Evolutionary conservation across 2,329 filamentous ascomycete species (phyloP).

Genomic region (Exophiala sideris): DNA sequence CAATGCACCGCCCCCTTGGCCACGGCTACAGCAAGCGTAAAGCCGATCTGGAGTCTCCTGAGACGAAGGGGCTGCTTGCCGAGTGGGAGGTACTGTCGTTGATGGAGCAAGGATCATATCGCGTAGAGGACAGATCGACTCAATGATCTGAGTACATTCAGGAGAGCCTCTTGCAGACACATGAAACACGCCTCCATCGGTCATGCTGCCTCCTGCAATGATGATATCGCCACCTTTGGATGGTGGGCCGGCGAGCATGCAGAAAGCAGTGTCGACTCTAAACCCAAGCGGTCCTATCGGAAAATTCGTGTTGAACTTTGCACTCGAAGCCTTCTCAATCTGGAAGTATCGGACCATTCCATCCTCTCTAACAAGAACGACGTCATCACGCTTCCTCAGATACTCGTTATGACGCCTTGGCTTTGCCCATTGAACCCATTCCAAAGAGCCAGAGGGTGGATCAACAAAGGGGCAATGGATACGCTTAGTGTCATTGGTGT

Average conservation of each 20-base stretch:
- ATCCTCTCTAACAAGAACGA: slow-evolving; percentile 86
- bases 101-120: slow-evolving; percentile 36
- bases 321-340: slow-evolving; percentile 51
- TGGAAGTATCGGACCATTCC: slow-evolving; percentile 73
- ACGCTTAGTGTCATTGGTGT: slow-evolving; percentile 26
- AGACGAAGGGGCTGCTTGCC: neutral
- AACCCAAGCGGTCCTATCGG: slow-evolving; percentile 54
- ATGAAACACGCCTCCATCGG: slow-evolving; percentile 72
- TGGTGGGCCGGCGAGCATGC: slow-evolving; percentile 49
- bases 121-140: slow-evolving; percentile 57
- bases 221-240: slow-evolving; percentile 69
- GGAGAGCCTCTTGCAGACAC: slow-evolving; percentile 58
- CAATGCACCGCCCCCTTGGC: slow-evolving; percentile 54
- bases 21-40: slow-evolving; percentile 30
- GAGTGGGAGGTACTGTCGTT: neutral
- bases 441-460: slow-evolving; percentile 32
- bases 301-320: slow-evolving; percentile 52
- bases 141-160: slow-evolving; percentile 58
- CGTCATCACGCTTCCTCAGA: slow-evolving; percentile 65
- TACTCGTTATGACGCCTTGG: slow-evolving; percentile 65
- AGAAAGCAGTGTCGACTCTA: slow-evolving; percentile 77
- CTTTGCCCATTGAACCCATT: slow-evolving; percentile 80
- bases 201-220: slow-evolving; percentile 72
- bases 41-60: slow-evolving; percentile 11
- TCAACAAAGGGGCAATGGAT: slow-evolving; percentile 23